phyloP scores from a whole-genome alignment of 1,139 yeast species.

The Meyerozyma carpophila region DNA sequence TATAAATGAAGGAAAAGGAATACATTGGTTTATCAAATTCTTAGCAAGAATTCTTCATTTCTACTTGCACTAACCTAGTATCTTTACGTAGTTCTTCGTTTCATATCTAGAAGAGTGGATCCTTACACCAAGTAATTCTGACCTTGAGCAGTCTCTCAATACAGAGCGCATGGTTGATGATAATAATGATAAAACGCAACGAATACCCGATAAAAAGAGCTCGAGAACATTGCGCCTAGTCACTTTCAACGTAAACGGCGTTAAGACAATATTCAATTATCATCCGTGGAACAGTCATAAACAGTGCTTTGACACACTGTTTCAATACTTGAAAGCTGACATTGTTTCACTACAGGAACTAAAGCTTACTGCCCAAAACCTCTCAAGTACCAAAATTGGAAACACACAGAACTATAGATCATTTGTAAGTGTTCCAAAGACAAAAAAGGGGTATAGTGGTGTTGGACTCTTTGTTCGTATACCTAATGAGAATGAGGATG shows the following conservation, averaged over 20 bases:
- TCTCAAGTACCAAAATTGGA: slow-evolving; percentile 44
- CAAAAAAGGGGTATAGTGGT: slow-evolving; percentile 82
- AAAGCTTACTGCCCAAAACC: slow-evolving; percentile 52
- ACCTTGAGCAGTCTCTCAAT: not conserved
- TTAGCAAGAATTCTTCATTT: no score
- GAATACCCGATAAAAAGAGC: not conserved
- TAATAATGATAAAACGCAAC: not conserved
- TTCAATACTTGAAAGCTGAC: slow-evolving; percentile 61
- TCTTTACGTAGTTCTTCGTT: no score
- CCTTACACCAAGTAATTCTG: not conserved
- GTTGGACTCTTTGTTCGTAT: slow-evolving; percentile 76
- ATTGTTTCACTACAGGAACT: slow-evolving; percentile 81
- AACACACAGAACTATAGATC: slow-evolving; percentile 53
- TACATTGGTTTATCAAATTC: no score
- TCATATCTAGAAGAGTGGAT: not conserved
- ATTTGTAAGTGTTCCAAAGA: slow-evolving; percentile 63
- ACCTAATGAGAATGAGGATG: slow-evolving; percentile 37
- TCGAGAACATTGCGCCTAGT: slow-evolving; percentile 35
- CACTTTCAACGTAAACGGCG: slow-evolving; percentile 84
- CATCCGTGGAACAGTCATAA: slow-evolving; percentile 69
- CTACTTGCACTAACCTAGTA: no score
- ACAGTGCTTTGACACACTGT: slow-evolving; percentile 44
- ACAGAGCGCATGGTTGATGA: not conserved
- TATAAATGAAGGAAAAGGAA: not conserved
- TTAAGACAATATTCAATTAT: slow-evolving; percentile 72